Percentiles rank a stretch among this genome's conserved stretches.
phyloP scores from a whole-genome alignment of 2,329 filamentous ascomycete genomes.

The Corinectria fuckeliana region DNA sequence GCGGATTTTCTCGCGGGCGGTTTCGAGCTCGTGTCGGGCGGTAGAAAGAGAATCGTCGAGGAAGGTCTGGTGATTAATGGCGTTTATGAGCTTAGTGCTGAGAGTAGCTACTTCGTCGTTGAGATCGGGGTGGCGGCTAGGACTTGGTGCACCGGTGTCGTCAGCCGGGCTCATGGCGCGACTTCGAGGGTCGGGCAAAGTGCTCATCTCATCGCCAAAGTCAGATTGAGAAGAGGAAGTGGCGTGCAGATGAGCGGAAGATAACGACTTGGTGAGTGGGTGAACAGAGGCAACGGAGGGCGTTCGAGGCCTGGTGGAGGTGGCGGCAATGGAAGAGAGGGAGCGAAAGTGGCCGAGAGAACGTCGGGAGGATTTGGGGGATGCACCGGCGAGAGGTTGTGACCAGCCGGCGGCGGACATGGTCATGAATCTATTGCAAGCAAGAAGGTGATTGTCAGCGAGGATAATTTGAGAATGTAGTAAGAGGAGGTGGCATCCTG shows the following conservation, averaged over 20 bases:
- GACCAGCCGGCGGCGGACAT: slow-evolving; percentile 57
- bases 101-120: slow-evolving; percentile 83
- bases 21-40: slow-evolving; percentile 82
- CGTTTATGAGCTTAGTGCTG: slow-evolving; percentile 95
- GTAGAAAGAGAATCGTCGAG: slow-evolving; percentile 87
- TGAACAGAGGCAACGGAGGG: slow-evolving; percentile 43
- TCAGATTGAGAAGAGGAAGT: slow-evolving; percentile 49
- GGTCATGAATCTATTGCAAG: slow-evolving; percentile 53
- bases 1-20: slow-evolving; percentile 69
- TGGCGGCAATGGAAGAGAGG: slow-evolving; percentile 58
- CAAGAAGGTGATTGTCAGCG: slow-evolving; percentile 27
- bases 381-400: slow-evolving; percentile 45
- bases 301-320: slow-evolving; percentile 48
- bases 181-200: slow-evolving; percentile 69
- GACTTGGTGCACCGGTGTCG: slow-evolving; percentile 41
- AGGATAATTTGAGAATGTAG: slow-evolving; percentile 3
- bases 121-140: slow-evolving; percentile 60
- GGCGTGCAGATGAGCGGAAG: slow-evolving; percentile 45
- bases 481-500: slow-evolving; percentile 17
- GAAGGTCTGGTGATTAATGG: slow-evolving; percentile 94
- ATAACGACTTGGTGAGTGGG: slow-evolving; percentile 48
- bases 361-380: slow-evolving; percentile 37
- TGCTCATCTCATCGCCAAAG: slow-evolving; percentile 69
- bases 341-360: slow-evolving; percentile 60
- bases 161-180: slow-evolving; percentile 56